A percentile compares a stretch with the other conserved stretches of the same genome.
These are phyloP conservation scores for Backusella tuberculispora DNA, from an alignment of 192 early-diverging fungal genomes.

Conservation along the genomic window DNA sequence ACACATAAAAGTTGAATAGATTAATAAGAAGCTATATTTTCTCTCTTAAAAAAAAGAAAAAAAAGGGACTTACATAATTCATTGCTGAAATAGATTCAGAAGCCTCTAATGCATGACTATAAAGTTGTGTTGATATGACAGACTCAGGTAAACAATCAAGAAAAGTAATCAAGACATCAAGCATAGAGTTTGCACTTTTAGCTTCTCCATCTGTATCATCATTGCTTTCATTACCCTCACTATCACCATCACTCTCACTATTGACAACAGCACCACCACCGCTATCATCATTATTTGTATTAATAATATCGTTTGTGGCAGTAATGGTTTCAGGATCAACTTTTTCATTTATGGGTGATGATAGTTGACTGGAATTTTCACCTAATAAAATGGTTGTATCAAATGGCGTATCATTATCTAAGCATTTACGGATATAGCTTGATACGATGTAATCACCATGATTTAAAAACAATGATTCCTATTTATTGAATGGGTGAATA, in stretches of 20 bases:
- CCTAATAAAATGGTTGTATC: slow-evolving; percentile 53
- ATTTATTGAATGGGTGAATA: slow-evolving; percentile 15
- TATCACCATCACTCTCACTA: background rate
- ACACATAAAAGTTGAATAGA: background rate
- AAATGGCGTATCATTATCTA: slow-evolving; percentile 78
- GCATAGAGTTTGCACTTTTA: slow-evolving; percentile 71
- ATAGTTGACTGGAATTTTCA: background rate
- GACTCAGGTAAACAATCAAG: slow-evolving; percentile 76
- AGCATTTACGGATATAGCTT: slow-evolving; percentile 73
- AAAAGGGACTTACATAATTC: slow-evolving; percentile 23
- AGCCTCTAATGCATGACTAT: slow-evolving; percentile 63
- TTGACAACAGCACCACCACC: background rate
- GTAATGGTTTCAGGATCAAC: background rate
- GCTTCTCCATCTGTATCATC: slow-evolving; percentile 32
- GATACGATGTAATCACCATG: slow-evolving; percentile 66
- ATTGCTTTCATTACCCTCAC: background rate
- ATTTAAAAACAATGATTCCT: slow-evolving; percentile 69
- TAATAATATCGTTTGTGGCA: background rate
- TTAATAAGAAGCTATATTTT: background rate
- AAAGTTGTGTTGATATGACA: slow-evolving; percentile 71
- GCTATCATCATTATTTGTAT: too few relatives aligned
- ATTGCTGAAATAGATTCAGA: slow-evolving; percentile 47
- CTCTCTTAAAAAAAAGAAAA: slow-evolving; percentile 2
- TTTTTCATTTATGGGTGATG: background rate
- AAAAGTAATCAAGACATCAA: slow-evolving; percentile 70